Base-by-base conservation (phyloP, 306 rosid genomes). In the Argentina anserina region DNA sequence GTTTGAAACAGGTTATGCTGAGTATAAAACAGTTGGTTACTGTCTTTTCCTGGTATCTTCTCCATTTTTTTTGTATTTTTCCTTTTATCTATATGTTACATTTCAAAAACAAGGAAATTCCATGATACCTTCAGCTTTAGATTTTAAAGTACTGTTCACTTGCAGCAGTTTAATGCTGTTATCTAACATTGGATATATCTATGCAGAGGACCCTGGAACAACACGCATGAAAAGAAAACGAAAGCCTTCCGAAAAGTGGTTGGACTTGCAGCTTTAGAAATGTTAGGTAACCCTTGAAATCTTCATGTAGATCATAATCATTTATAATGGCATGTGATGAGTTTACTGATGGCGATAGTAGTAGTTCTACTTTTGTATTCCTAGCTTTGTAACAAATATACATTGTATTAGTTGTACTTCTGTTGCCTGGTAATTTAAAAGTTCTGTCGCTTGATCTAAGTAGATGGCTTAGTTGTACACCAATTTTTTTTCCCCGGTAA, bases 261-360 rank as follows among this genome's bases (percentile, higher is more conserved):
- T 92, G 81, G 97, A 88, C 76, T 80, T 89, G 86, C 97, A 92
- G 84, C 96, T 89, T 5, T 96, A 92, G 81, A 89, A 89, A 80
- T 79, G 90, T 76, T 49, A 86, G 79, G 78, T 87, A 80, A 62
- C 90, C 93, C 17, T 81, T 78, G 75, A 89, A 89, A 79, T 65
- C 80, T 75, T 62, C 83, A 47, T 79, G 83, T 79, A 87, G 84
- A 77, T 47, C 78, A 6, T 81, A 81, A 11, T 87, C 80, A 81
- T 77, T 77, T 63, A 76, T 75, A 80, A 53, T 68, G 82, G 80
- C 72, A 80, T 72, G 70, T 81, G 89, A 82, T 75, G 86, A 85
- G 46, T 36, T 73, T 70, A 79, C 47, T 58, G 34, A 56, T 36
- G 67, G 63, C 59, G 70, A 36, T 34, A 50, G 50, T 61, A 33